Conservation (phyloP, 2,329 filamentous ascomycete genomes). For the Neocucurbitaria cava region DNA sequence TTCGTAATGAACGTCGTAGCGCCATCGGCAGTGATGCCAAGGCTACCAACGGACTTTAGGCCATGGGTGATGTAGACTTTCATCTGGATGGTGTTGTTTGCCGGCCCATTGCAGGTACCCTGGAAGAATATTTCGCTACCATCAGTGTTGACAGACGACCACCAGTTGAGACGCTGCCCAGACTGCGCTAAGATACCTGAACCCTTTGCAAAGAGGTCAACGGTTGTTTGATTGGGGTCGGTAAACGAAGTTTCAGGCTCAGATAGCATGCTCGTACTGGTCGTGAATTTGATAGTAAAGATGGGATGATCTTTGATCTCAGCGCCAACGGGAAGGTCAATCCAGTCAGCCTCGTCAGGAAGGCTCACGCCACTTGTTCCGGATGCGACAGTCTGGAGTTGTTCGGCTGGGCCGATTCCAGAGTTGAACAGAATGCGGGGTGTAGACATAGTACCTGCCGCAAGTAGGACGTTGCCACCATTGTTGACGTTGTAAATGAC, state of each 20-base stretch:
- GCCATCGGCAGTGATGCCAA: constrained; percentile 50
- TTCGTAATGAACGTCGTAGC: constrained; percentile 55
- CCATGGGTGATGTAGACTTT: constrained; percentile 68
- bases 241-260: constrained; percentile 32
- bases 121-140: constrained; percentile 50
- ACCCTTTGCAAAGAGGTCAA: constrained; percentile 44
- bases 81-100: constrained; percentile 44
- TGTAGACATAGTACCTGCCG: constrained; percentile 72
- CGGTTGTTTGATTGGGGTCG: constrained; percentile 35
- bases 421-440: constrained; percentile 72
- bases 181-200: constrained; percentile 55
- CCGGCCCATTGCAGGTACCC: constrained; percentile 56
- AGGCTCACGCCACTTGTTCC: constrained; percentile 51
- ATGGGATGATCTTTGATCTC: constrained; percentile 51
- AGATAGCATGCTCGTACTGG: constrained; percentile 24
- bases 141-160: constrained; percentile 54
- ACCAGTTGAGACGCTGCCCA: constrained; percentile 58
- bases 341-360: constrained; percentile 54
- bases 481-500: constrained; percentile 62
- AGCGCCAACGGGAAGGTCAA: constrained; percentile 57
- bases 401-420: constrained; percentile 68
- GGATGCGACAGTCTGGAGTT: constrained; percentile 54
- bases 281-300: constrained; percentile 45
- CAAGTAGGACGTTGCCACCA: constrained; percentile 68
- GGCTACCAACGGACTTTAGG: constrained; percentile 65